Evolutionary conservation across 2,329 filamentous ascomycete species (phyloP).

Genomic region (Eurotiales sp.): DNA sequence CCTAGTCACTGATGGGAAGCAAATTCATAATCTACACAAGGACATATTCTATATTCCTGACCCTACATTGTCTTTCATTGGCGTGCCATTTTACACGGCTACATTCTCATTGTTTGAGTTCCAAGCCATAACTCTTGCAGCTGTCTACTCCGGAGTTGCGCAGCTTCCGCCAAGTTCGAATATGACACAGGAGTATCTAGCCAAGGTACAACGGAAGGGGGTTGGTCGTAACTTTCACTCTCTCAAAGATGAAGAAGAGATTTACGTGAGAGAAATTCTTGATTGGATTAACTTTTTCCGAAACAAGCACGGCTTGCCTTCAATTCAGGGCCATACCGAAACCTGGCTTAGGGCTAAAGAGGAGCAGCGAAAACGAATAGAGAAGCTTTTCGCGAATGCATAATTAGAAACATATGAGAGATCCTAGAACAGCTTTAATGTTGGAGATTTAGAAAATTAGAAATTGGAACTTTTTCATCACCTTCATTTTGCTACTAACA

Average conservation of each 20-base stretch:
- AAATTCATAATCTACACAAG: constrained; percentile 64
- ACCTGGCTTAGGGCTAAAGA: constrained; percentile 28
- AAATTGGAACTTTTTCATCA: too few relatives aligned
- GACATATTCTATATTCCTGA: constrained; percentile 70
- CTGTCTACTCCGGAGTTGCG: constrained; percentile 52
- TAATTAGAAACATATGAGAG: background rate
- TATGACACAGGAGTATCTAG: constrained; percentile 17
- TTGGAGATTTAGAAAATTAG: background rate
- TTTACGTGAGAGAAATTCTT: constrained; percentile 13
- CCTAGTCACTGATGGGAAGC: constrained; percentile 61
- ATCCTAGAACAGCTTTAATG: background rate
- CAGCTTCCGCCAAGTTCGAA: constrained; percentile 43
- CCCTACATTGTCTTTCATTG: constrained; percentile 60
- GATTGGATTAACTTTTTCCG: constrained; percentile 25
- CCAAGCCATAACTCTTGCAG: constrained; percentile 60
- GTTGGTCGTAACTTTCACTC: constrained; percentile 10
- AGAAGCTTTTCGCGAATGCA: constrained; percentile 1
- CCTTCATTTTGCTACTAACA: too few relatives aligned
- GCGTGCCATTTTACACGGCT: constrained; percentile 61
- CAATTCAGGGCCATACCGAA: constrained; percentile 28
- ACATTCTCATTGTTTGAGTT: constrained; percentile 70
- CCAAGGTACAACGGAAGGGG: constrained; percentile 7
- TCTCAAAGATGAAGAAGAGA: constrained; percentile 6
- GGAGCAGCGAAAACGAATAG: constrained; percentile 21
- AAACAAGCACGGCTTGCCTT: constrained; percentile 17